These are phyloP conservation scores for Biscutella laevigata DNA, from an alignment of 441 rosid genomes.

Conservation along the genomic window DNA sequence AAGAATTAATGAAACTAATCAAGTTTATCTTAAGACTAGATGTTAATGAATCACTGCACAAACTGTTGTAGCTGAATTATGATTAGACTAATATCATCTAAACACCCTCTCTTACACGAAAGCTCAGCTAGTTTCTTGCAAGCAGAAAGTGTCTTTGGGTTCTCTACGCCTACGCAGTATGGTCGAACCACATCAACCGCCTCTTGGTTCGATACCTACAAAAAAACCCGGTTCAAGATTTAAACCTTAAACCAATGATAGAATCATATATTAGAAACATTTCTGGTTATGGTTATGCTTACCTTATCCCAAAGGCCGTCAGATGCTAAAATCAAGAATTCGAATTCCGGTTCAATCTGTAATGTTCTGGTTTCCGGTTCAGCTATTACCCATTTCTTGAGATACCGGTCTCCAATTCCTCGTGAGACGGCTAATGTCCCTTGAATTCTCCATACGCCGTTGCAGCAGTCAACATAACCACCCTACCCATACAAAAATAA, in stretches of 20 bases:
- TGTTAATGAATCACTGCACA: constrained; percentile 20
- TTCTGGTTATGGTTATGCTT: not conserved
- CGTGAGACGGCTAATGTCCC: constrained; percentile 79
- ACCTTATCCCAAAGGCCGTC: constrained; percentile 98
- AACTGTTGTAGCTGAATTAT: constrained; percentile 37
- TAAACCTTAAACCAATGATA: not conserved
- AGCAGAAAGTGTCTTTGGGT: constrained; percentile 40
- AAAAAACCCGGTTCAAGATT: not conserved
- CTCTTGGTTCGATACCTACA: constrained; percentile 80
- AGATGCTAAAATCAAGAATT: constrained; percentile 84
- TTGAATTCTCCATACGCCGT: constrained; percentile 84
- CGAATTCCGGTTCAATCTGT: constrained; percentile 39
- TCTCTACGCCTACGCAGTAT: constrained; percentile 31
- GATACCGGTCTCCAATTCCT: constrained; percentile 66
- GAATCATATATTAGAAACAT: not conserved
- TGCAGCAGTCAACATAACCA: constrained; percentile 68
- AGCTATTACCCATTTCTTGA: constrained; percentile 71
- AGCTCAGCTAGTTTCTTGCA: constrained; percentile 70
- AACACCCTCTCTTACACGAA: constrained; percentile 55
- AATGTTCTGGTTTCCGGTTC: constrained; percentile 68
- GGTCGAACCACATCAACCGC: constrained; percentile 70
- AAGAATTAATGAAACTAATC: constrained; percentile 5
- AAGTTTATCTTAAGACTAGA: constrained; percentile 4
- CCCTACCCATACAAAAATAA: constrained; percentile 42
- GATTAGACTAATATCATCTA: constrained; percentile 75